Percentiles rank a stretch among this genome's conserved stretches.
phyloP scores from a whole-genome alignment of 495 filamentous ascomycete species.

The Pyrenopolyporus hunteri region DNA sequence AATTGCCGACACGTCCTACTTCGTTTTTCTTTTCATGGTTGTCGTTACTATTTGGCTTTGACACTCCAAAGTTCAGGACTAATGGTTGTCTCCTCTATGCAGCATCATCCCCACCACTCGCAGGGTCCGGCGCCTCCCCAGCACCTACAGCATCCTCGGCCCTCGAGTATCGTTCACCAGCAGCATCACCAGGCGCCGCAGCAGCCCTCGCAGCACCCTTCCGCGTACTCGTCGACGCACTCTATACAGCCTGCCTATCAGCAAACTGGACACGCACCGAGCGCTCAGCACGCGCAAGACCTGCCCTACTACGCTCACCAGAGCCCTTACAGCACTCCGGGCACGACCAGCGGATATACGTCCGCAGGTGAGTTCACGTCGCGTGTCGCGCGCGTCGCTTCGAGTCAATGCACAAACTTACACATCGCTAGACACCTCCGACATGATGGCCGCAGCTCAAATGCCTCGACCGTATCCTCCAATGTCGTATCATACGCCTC shows the following conservation, averaged over 20 bases:
- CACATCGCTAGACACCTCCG: conserved; percentile 69
- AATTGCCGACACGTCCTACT: conserved; percentile 50
- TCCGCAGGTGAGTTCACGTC: conserved; percentile 72
- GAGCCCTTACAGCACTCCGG: conserved; percentile 74
- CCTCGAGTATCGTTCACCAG: conserved; percentile 68
- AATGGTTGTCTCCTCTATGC: conserved; percentile 61
- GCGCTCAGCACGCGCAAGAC: conserved; percentile 67
- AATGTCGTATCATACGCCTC: conserved; percentile 89
- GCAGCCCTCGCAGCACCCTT: conserved; percentile 57
- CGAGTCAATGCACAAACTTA: conserved; percentile 35
- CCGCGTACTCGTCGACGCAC: conserved; percentile 65
- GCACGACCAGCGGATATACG: conserved; percentile 72
- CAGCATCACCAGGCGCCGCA: conserved; percentile 63
- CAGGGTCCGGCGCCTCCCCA: conserved; percentile 62
- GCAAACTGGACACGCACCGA: conserved; percentile 51
- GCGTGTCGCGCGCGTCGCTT: conserved; percentile 17
- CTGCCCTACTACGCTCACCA: conserved; percentile 75
- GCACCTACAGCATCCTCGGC: conserved; percentile 65
- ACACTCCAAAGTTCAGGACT: conserved; percentile 48
- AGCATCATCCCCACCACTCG: conserved; percentile 66
- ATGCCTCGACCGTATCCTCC: conserved; percentile 89
- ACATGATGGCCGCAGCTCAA: conserved; percentile 92
- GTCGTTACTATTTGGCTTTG: conserved; percentile 39
- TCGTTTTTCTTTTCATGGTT: conserved; percentile 41
- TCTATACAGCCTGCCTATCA: conserved; percentile 57